phyloP scores from a whole-genome alignment of 2,329 filamentous ascomycete genomes.

The Fusarium liriodendri region DNA sequence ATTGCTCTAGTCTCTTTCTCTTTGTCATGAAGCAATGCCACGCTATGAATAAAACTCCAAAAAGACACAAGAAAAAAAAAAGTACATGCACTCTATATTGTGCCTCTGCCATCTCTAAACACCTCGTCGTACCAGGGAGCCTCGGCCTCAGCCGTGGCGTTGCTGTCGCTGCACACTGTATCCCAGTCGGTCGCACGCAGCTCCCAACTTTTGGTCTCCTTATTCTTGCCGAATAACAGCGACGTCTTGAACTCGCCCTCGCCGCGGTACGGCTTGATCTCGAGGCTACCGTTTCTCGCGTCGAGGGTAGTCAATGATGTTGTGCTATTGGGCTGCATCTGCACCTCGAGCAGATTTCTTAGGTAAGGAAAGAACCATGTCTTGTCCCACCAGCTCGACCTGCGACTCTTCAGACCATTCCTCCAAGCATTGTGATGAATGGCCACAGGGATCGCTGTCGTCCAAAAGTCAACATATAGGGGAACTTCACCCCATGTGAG shows the following conservation, averaged over 20 bases:
- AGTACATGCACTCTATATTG: constrained; percentile 15
- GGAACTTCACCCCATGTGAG: constrained; percentile 36
- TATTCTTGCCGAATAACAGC: constrained; percentile 38
- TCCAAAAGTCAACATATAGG: constrained; percentile 42
- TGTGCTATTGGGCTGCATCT: constrained; percentile 27
- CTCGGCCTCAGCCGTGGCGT: constrained; percentile 19
- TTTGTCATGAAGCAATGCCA: constrained; percentile 15
- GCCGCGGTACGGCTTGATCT: constrained; percentile 26
- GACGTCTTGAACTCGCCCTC: constrained; percentile 16
- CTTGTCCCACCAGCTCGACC: constrained; percentile 41
- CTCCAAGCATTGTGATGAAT: constrained; percentile 44
- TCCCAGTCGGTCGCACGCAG: constrained; percentile 35
- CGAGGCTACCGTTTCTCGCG: constrained; percentile 21
- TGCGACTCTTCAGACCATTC: constrained; percentile 38
- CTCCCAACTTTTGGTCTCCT: constrained; percentile 29
- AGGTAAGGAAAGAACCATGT: constrained; percentile 43
- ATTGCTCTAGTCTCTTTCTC: not conserved
- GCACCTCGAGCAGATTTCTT: constrained; percentile 33
- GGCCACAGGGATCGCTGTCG: constrained; percentile 35
- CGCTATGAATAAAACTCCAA: constrained; percentile 33
- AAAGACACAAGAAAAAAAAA: not conserved
- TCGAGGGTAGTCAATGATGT: constrained; percentile 24
- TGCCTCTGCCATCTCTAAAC: constrained; percentile 37
- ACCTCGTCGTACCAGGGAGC: constrained; percentile 38
- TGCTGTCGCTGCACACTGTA: constrained; percentile 31